Base-by-base conservation (phyloP, 345 rosid genomes). In the Psidium guajava region DNA sequence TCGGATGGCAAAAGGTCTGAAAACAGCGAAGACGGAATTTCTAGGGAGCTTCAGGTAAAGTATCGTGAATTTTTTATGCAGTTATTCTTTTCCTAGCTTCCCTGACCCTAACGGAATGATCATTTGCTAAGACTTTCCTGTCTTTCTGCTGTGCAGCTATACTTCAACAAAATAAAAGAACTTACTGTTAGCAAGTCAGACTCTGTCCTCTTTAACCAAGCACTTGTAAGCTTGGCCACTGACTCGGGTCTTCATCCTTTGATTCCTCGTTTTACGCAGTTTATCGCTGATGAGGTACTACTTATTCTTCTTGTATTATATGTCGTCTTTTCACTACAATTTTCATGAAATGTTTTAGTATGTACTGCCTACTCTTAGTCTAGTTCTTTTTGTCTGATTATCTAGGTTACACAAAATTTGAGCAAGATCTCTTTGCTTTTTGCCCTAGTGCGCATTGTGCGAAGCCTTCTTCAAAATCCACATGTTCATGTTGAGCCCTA, bases 401-500 rank as follows among this genome's bases (percentile, higher is more conserved):
- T 87, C 81, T 93, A 96, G 99, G 94, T 96, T 84, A 83, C 91
- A 25, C 86, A 89, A 54, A 92, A 90, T 89, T 89, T 95, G 89
- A 91, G 86, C 86, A 95, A 93, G 85, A 88, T 91, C 83, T 81
- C 91, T 85, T 82, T 92, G 64, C 88, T 94, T 86, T 91, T 92
- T 88, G 92, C 96, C 86, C 89, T 93, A 89, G 91, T 93, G 94
- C 95, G 98, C 84, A 86, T 94, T 82, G 91, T 92, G 54, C 87
- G 90, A 85, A 95, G 96, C 90, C 94, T 96, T 89, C 91, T 93
- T 89, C 93, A 92, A 86, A 96, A 96, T 90, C 94, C 95, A 12
- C 93, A 95, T 85, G 58, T 96, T 82, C 96, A 96, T 88, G 86
- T 96, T 82, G 99, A 96, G 85, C 96, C 95, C 87, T 95, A 95